Conservation (phyloP, 75 land plant genomes). For the Pseudotsuga menziesii region DNA sequence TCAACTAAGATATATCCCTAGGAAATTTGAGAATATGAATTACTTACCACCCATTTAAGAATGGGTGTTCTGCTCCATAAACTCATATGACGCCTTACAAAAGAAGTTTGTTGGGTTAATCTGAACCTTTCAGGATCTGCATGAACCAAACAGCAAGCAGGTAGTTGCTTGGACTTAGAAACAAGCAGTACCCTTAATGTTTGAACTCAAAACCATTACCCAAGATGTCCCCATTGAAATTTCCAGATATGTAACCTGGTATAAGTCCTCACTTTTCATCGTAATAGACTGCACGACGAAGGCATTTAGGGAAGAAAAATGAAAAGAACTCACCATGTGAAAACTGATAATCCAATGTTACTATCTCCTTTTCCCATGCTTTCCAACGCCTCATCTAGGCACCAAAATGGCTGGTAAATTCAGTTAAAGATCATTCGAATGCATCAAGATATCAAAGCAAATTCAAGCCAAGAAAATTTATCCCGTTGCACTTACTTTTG, state of each 20-base stretch:
- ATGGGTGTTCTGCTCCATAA: constrained; percentile 38
- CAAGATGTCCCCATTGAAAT: neutral
- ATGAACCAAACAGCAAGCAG: neutral
- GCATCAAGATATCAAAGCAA: neutral
- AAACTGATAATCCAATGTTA: constrained; percentile 38
- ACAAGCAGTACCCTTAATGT: neutral
- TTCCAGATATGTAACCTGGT: too few relatives aligned
- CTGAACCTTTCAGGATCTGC: constrained; percentile 44
- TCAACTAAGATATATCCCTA: neutral
- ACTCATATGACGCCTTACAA: constrained; percentile 35
- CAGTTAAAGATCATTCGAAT: neutral
- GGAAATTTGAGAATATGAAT: neutral
- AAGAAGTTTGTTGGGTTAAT: constrained; percentile 40
- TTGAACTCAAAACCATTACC: neutral
- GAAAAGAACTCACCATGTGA: constrained; percentile 29
- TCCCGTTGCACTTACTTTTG: constrained; percentile 11
- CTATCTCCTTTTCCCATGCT: constrained; percentile 50
- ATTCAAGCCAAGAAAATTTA: neutral
- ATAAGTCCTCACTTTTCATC: too few relatives aligned
- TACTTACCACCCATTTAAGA: constrained; percentile 55
- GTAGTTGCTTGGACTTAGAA: too few relatives aligned
- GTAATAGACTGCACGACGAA: neutral
- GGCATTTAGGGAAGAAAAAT: neutral
- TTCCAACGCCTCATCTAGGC: constrained; percentile 53
- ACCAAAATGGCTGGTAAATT: neutral